Base-by-base conservation (phyloP, 2,329 filamentous ascomycete genomes). In the Neofusicoccum ribis region DNA sequence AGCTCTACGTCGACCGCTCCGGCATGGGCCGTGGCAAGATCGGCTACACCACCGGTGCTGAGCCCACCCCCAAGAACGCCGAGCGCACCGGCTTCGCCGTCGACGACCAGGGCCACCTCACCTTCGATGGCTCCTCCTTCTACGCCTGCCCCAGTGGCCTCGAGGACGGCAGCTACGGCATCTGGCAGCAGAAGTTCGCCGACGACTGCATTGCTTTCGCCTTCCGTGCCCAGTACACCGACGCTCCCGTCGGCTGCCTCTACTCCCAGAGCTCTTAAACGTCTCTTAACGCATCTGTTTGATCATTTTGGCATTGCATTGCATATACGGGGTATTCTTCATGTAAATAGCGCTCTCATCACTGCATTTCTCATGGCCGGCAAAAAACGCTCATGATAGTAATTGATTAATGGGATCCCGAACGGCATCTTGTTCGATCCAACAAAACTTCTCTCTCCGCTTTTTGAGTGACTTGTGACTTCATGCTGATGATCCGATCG, bases 41-140 rank as follows among this genome's bases (percentile, higher is more conserved):
- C 47, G 80, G 81, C 47, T 88, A 86, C 77, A 80, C 80, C 39
- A 84, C 81, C 3, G 82, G 82, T 47, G 80, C 69, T 44, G 69
- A 81, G 69, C 64, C 69, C 6, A 65, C 76, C 0, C 78, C 80
- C 36, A 69, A 69, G 39, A 81, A 84, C 71, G 73, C 66, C 31
- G 82, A 87, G 78, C 75, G 77, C 62, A 77, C 76, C 50, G 80
- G 79, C 64, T 89, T 83, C 79, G 68, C 73, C 27, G 67, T 87
- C 56, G 43, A 49, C 56, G 79, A 81, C 70, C 70, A 73, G 51
- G 77, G 75, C 66, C 70, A 84, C 70, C 78, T 89, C 41, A 75
- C 73, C 61, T 84, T 87, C 68, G 72, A 76, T 39, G 80, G 79
- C 50, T 66, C 67, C 2, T 72, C 75, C 65, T 79, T 87, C 70